Evolutionary conservation across 2,329 filamentous ascomycete genomes (phyloP), one percentile per base, ranked within the genome.

Genomic region (Claviceps sp.): DNA sequence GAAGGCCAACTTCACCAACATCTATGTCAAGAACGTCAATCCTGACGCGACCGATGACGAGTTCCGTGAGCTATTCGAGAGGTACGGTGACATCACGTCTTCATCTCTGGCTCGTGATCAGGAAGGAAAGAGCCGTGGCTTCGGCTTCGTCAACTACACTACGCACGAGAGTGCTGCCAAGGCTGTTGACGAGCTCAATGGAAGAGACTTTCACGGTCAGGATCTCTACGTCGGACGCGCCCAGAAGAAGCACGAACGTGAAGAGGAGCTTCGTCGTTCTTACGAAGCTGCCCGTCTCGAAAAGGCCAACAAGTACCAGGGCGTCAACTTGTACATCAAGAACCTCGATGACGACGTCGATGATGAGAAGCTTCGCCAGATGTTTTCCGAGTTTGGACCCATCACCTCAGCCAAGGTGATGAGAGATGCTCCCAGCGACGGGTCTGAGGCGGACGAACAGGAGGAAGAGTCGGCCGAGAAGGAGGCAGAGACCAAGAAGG

Each of bases 1-100:
- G 91, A 98, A 98, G 85, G 93, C 93, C 71, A 98, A 98, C 80
- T 98, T 94, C 80, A 98, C 93, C 77, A 98, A 98, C 71, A 84
- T 98, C 72, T 98, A 98, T 75, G 88, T 98, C 76, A 98, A 98
- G 84, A 98, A 98, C 77, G 85, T 98, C 62, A 81, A 83, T 63
- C 65, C 74, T 38, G 91, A 96, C 47, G 87, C 85, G 57, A 85
- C 82, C 54, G 93, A 98, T 56, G 90, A 97, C 8, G 86, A 97
- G 68, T 97, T 98, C 82, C 88, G 89, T 62, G 79, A 84, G 56
- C 78, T 97, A 49, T 97, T 98, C 63, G 87, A 93, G 78, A 83
- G 83, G 71, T 95, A 82, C 64, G 93, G 93, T 60, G 85, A 94
- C 53, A 93, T 98, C 61, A 97, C 93, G 55, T 98, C 93, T 52